Base-by-base conservation (phyloP, 257 asterid genomes). In the Cinchona pubescens region DNA sequence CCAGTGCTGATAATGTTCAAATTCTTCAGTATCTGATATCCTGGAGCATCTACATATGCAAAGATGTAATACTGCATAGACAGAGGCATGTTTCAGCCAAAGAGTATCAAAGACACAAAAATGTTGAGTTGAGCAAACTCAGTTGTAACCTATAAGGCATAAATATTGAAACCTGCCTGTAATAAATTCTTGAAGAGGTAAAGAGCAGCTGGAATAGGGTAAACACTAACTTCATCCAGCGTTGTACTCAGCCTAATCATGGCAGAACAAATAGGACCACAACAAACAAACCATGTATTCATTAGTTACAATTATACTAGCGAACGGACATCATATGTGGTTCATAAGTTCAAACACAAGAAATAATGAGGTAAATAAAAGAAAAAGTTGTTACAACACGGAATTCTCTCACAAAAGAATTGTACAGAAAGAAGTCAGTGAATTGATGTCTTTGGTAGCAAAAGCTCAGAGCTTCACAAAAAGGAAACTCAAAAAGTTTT, bases 41-140 rank as follows among this genome's bases (percentile, higher is more conserved):
- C 98, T 71, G 99, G 99, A 84, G 99, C 99, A 90, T 95, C 99
- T 64, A 95, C 99, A 75, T 95, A 95, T 40, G 92, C 94, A 87
- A 95, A 92, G 78, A 92, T 95, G 85, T 91, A 92, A 85, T 95
- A 95, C 99, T 95, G 97, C 91, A 80, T n/a, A 83, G 80, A 30
- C 12, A 34, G 18, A 14, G 69, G 61, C 69, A 84, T 76, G 74
- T 56, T 56, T 79, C 62, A 82, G 80, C 37, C 79, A 81, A 71
- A 10, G 51, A 23, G 13, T 19, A 51, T 69, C 75, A 83, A 62
- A 72, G 35, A 60, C 18, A 60, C 45, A 61, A 67, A 38, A 67
- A 66, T 66, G 78, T 70, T 14, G 48, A 69, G 60, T 30, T n/a
- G n/a, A n/a, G n/a, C 35, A 40, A 62, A 25, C 19, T 27, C 43